Evolutionary conservation across 78 protist species (phyloP), one percentile per base, ranked within the genome.

Genomic region (Dictyostelium capitatum): DNA sequence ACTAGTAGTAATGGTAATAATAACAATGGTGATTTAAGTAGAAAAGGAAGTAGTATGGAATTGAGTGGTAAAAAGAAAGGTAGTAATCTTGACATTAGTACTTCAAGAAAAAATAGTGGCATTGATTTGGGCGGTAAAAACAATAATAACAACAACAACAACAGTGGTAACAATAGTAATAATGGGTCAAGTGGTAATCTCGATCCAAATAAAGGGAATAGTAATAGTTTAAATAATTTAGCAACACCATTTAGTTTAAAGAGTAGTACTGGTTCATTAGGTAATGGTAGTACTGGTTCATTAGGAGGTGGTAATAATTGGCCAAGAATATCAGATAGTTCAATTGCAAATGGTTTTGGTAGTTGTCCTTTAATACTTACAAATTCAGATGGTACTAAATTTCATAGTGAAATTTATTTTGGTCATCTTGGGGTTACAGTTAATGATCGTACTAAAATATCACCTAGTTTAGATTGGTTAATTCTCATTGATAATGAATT

Each of bases 341-440:
- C 25, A 30, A 25, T 59, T 23, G 69, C 69, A 25, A 59, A 59
- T 23, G 69, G 25, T n/a, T 59, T 59, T 23, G 32, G n/a, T 8
- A 23, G 32, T 9, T 10, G 32, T 9, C 69, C 6, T 23, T 25
- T 59, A 23, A 23, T 59, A 59, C n/a, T 59, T 30, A 59, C 69
- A 1, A 30, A 59, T 59, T 59, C 25, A 25, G 69, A 59, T 59
- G 69, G 69, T 59, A 59, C 56, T 17, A 9, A 67, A 23, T 43
- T 19, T 11, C 28, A 62, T n/a, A 14, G 75, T 59, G 41, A 65
- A 14, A 8, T 62, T 11, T 65, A 65, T 47, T 57, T 56, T 20
- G 89, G 89, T 25, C 89, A 80, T 48, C 41, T 48, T n/a, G 20
- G 65, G 5, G 79, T 28, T 4, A 19, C 11, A 70, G 54, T 46